A percentile compares a stretch with the other conserved stretches of the same genome.
Evolutionary conservation across 306 rosid species (phyloP).

Genomic region (Cucurbita ficifolia): DNA sequence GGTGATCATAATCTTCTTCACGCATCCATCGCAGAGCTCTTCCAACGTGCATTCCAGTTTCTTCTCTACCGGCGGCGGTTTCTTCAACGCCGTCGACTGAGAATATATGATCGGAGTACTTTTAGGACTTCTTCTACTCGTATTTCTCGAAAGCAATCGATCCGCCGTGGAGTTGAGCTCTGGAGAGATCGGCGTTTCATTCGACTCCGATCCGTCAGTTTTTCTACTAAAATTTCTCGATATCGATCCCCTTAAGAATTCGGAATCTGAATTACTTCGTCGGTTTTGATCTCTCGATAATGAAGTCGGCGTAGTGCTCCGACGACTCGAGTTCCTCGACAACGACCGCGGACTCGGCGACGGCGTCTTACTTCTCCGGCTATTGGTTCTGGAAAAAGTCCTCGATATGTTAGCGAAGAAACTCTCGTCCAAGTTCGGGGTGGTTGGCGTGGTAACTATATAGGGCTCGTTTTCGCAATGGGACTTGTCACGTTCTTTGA

Average conservation of each 20-base stretch:
- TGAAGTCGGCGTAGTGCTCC: conserved; percentile 22
- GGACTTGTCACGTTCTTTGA: neutral
- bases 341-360: conserved; percentile 23
- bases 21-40: conserved; percentile 56
- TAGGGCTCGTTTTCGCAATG: conserved; percentile 3
- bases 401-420: conserved; percentile 22
- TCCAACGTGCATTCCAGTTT: conserved; percentile 55
- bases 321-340: conserved; percentile 23
- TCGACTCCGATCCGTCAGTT: neutral
- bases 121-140: conserved; percentile 19
- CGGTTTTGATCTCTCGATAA: neutral
- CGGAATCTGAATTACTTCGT: conserved; percentile 8
- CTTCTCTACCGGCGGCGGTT: conserved; percentile 54
- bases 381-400: conserved; percentile 12
- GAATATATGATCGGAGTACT: conserved; percentile 70
- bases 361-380: conserved; percentile 58
- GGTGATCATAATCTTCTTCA: conserved; percentile 50
- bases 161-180: conserved; percentile 5
- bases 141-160: conserved; percentile 25
- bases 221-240: neutral
- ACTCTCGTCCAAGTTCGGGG: conserved; percentile 33
- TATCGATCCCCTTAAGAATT: neutral
- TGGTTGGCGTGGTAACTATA: conserved; percentile 15
- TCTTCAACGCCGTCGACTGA: conserved; percentile 43
- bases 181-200: conserved; percentile 3